A percentile compares a stretch with the other conserved stretches of the same genome.
Conservation (phyloP, 768 basidiomycete genomes). For the Cystobasidium ongulense region DNA sequence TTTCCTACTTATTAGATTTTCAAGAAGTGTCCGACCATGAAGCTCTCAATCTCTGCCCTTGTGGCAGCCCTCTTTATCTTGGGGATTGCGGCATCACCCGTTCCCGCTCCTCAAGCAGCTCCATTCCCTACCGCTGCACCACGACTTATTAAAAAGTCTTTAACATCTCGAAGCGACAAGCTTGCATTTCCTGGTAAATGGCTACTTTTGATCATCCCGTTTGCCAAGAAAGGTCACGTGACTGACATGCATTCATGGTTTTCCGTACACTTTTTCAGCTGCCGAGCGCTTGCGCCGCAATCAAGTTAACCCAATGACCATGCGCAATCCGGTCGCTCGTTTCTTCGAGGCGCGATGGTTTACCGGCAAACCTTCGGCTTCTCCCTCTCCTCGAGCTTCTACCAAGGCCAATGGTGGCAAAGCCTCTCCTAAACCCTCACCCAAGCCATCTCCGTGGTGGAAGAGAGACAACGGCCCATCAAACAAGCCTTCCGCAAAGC, state of each 20-base stretch:
- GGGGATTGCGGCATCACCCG: not conserved
- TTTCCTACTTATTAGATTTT: not conserved
- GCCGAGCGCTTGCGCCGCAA: not conserved
- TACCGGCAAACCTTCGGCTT: not conserved
- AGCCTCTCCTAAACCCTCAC: not conserved
- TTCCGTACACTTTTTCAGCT: not conserved
- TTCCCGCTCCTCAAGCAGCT: not conserved
- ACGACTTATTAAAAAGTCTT: not conserved
- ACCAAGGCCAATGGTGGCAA: not conserved
- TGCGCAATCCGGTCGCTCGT: not conserved
- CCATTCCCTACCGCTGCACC: not conserved
- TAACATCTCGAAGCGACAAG: not conserved
- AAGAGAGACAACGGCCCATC: not conserved
- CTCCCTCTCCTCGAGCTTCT: not conserved
- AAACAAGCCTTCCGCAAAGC: not conserved
- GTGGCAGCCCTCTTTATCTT: not conserved
- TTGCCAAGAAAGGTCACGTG: not conserved
- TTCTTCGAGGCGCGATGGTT: not conserved
- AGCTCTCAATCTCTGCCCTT: not conserved
- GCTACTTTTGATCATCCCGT: not conserved
- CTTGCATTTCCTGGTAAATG: not conserved
- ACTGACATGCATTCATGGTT: not conserved
- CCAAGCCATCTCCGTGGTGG: not conserved
- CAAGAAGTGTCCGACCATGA: not conserved
- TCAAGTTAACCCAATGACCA: constrained; percentile 3